Base-by-base conservation (phyloP, 768 basidiomycete species). In the Rhodotorula paludigena region DNA sequence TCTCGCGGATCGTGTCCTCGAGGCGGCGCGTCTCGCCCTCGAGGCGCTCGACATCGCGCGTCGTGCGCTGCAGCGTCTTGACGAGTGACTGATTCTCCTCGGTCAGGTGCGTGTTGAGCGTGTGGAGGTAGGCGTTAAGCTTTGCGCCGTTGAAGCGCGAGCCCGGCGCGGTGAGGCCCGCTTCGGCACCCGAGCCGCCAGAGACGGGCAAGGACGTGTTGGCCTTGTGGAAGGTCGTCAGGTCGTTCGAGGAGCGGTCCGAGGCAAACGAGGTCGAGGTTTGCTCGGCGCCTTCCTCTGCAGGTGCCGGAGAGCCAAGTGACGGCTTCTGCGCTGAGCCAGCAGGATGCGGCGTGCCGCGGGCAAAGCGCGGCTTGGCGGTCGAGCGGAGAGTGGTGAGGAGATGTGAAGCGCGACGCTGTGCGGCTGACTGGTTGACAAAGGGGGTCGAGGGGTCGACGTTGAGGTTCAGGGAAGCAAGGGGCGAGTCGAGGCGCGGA, bases 151-250 rank as follows among this genome's bases (percentile, higher is more conserved):
- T 90, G 78, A 92, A 92, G 36, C 73, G 70, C 32, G 62, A 60
- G 11, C 30, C 30, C 2, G 36, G 52, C 0, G 51, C 60, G 11
- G 54, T 87, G 81, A 83, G 85, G 33, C 83, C 89, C 14, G 48
- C 63, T 20, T 53, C 71, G 33, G 69, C 63, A 41, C 67, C 63
- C 23, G 71, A 49, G 76, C 89, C 85, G 3, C 86, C 84, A 33
- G 89, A 89, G 25, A n/a, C n/a, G 74, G 92, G 92, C 68, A 92
- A 90, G 14, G 90, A 92, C 20, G 89, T 89, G 75, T 94, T 93
- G 63, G 85, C 89, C 84, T 60, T 83, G 82, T 56, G 81, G 78
- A 75, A 86, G 10, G 86, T 85, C 4, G 89, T 90, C 48, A 94
- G 81, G 76, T 94, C 91, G 71, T 93, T 89, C 32, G 92, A 92